phyloP scores from a whole-genome alignment of 228 moss, liverwort and hornwort genomes.

The Sphagnum fallax region DNA sequence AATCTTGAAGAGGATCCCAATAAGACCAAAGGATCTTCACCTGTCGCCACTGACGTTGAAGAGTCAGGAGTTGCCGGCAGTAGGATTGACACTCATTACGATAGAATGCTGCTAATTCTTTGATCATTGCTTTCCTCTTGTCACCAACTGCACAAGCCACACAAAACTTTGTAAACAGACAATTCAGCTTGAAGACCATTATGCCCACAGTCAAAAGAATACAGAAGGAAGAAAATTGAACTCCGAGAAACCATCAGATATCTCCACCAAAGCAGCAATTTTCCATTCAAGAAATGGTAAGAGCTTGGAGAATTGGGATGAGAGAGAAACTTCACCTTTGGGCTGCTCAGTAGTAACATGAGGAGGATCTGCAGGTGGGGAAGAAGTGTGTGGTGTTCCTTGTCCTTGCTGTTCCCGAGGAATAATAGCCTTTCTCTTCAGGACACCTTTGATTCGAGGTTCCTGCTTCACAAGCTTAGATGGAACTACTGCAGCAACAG shows the following conservation, averaged over 20 bases:
- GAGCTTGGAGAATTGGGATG: background rate
- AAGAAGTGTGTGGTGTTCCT: slow-evolving; percentile 16
- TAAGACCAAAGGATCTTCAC: slow-evolving; percentile 6
- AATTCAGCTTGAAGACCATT: no score
- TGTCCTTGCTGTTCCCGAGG: slow-evolving; percentile 26
- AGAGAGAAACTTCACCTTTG: slow-evolving; percentile 26
- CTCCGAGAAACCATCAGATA: no score
- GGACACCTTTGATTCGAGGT: slow-evolving; percentile 46
- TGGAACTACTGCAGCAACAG: slow-evolving; percentile 24
- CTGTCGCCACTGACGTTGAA: slow-evolving; percentile 76
- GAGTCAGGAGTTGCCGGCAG: slow-evolving; percentile 61
- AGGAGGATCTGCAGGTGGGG: slow-evolving; percentile 43
- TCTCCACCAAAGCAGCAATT: no score
- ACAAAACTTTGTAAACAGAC: background rate
- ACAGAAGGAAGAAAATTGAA: no score
- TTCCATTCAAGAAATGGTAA: no score
- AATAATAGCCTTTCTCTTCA: slow-evolving; percentile 38
- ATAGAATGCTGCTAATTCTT: slow-evolving; percentile 54
- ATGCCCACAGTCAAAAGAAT: no score
- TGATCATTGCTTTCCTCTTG: slow-evolving; percentile 62
- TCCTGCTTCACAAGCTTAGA: slow-evolving; percentile 31
- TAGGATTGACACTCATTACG: slow-evolving; percentile 60
- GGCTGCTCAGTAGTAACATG: slow-evolving; percentile 49
- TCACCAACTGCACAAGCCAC: slow-evolving; percentile 32
- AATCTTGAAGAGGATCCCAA: no score